Evolutionary conservation across 305 asterid genomes (phyloP), one percentile per base, ranked within the genome.

Genomic region (Caryopteris hybrid): DNA sequence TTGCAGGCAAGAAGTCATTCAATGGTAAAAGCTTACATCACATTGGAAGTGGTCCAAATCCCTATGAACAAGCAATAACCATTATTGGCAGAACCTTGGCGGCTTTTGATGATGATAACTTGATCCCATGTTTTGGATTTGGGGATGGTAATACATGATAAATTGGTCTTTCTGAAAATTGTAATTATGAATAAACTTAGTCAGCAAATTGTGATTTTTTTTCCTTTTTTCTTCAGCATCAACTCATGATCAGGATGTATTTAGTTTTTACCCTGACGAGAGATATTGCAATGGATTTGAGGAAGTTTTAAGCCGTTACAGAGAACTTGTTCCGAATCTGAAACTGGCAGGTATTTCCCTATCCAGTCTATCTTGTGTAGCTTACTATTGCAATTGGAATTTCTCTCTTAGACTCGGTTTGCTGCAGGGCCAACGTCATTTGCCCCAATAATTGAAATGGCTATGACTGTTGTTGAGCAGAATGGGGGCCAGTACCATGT

Each of bases 41-140:
- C 69, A 71, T 69, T 25, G 91, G 86, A 70, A 63, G 74, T 71
- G 85, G 69, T 54, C 68, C 27, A 20, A 87, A 87, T 77, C 94
- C 94, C 11, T 87, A 85, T 10, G 88, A 87, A 67, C 87, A 85
- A 64, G 91, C 85, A 66, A 87, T 87, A 66, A 73, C 80, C 3
- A 85, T 87, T 13, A 78, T 85, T 11, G 89, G 94, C 67, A 83
- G 77, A 76, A 87, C 91, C 55, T 66, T 87, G 81, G 83, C 79
- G 1, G 82, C 80, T 33, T 84, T 86, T 64, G 93, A 86, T 74
- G 90, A 86, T 9, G 93, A 86, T 75, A 86, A 84, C 76, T 69
- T 85, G 80, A 87, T 87, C 55, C 89, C 88, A 6, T 87, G 91
- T 76, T 87, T 56, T 33, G 91, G 91, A 61, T 87, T 87, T 66